phyloP scores from a whole-genome alignment of 2,329 filamentous ascomycete species.

The Pseudogymnoascus sp. region DNA sequence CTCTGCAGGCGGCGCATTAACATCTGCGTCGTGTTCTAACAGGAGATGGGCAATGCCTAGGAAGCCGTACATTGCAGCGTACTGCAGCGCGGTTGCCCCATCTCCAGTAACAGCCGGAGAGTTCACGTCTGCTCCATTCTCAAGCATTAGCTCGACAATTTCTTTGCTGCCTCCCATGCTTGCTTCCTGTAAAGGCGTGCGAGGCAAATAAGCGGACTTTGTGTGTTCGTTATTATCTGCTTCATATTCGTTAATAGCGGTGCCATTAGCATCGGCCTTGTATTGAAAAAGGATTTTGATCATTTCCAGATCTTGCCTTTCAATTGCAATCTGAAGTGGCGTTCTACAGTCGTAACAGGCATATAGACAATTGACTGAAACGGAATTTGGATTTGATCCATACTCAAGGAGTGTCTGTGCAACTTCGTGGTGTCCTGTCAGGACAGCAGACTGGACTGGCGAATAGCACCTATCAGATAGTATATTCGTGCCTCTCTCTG shows the following conservation, averaged over 20 bases:
- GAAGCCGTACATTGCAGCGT: constrained; percentile 16
- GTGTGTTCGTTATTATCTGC: background rate
- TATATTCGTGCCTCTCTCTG: background rate
- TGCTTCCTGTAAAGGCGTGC: background rate
- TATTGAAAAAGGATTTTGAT: background rate
- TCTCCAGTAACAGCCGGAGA: background rate
- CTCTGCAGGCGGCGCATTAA: constrained; percentile 19
- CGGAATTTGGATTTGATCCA: background rate
- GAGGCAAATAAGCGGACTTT: background rate
- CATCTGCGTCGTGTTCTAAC: constrained; percentile 20
- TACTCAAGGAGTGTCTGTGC: background rate
- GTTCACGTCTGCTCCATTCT: constrained; percentile 13
- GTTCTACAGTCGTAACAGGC: background rate
- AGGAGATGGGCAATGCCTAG: constrained; percentile 21
- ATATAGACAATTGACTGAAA: background rate
- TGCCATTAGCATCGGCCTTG: background rate
- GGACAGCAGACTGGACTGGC: background rate
- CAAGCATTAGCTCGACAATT: background rate
- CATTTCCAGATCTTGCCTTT: background rate
- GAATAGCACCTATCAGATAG: background rate
- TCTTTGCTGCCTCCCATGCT: background rate
- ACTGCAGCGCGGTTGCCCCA: constrained; percentile 23
- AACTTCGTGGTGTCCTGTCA: background rate
- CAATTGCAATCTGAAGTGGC: background rate
- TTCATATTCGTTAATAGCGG: background rate